Evolutionary conservation across 306 rosid species (phyloP).

Genomic region (Medicago ruthenica): DNA sequence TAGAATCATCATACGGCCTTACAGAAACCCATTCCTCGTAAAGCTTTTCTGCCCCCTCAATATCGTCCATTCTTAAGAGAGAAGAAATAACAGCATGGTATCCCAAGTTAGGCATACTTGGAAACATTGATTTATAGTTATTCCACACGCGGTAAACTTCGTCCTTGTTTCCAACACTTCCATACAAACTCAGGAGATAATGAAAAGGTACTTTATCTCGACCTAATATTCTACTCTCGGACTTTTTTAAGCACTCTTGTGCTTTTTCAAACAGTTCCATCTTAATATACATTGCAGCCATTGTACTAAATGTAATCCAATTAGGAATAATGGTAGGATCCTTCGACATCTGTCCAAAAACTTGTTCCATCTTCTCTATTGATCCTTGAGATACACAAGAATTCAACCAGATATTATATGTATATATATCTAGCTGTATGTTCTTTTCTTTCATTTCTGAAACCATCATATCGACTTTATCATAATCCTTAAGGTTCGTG

Average conservation of each 20-base stretch:
- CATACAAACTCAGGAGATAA: constrained; percentile 86
- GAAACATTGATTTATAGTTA: constrained; percentile 67
- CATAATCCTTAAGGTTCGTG: constrained; percentile 80
- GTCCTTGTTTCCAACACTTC: constrained; percentile 74
- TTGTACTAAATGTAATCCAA: constrained; percentile 90
- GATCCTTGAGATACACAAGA: constrained; percentile 79
- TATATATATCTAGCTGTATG: constrained; percentile 76
- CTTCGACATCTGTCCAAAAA: constrained; percentile 72
- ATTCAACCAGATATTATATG: constrained; percentile 94
- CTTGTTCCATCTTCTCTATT: constrained; percentile 80
- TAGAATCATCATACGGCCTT: constrained; percentile 71
- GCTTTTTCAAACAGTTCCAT: constrained; percentile 76
- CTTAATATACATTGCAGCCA: constrained; percentile 92
- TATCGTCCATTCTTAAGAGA: constrained; percentile 74
- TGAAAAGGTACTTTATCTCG: constrained; percentile 89
- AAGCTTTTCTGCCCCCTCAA: constrained; percentile 77
- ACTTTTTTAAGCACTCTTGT: constrained; percentile 74
- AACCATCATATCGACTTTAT: constrained; percentile 70
- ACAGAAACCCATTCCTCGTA: constrained; percentile 81
- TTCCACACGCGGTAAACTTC: constrained; percentile 90
- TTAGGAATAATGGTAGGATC: constrained; percentile 75
- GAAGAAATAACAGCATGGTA: constrained; percentile 82
- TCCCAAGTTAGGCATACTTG: constrained; percentile 84
- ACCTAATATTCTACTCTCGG: constrained; percentile 80
- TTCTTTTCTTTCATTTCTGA: constrained; percentile 79